Percentiles rank a stretch among this genome's conserved stretches.
Conservation (phyloP, 805 yeast species). For the Starmerella floricola region DNA sequence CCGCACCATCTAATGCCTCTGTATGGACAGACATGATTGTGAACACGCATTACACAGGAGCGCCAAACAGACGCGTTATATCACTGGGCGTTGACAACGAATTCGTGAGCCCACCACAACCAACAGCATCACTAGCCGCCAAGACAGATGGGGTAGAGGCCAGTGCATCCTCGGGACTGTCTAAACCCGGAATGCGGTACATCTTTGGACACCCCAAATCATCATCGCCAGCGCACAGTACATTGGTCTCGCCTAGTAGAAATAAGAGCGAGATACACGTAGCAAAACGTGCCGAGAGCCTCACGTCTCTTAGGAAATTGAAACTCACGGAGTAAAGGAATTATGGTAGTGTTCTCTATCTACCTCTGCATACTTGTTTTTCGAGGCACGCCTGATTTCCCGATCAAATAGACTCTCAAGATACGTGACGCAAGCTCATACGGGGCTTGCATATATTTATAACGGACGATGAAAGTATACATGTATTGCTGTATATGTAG, state of each 20-base stretch:
- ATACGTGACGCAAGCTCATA: too few species aligned
- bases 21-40: conserved; percentile 17
- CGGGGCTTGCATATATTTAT: too few species aligned
- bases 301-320: conserved; percentile 2
- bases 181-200: neutral
- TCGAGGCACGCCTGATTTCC: too few species aligned
- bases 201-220: neutral
- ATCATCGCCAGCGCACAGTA: neutral
- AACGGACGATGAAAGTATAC: too few species aligned
- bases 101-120: conserved; percentile 1
- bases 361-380: too few species aligned
- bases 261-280: neutral
- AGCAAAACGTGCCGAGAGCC: neutral
- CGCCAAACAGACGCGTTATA: conserved; percentile 16
- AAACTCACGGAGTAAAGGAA: neutral
- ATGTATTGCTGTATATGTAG: too few species aligned
- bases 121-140: too few species aligned
- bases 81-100: conserved; percentile 21
- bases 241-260: too few species aligned
- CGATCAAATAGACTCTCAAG: too few species aligned
- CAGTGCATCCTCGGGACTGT: too few species aligned
- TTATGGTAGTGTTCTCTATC: too few species aligned
- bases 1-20: neutral
- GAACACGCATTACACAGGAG: conserved; percentile 15
- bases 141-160: too few species aligned